These are phyloP conservation scores for Coemansia sp. DNA, from an alignment of 192 early-diverging fungal genomes.

Conservation along the genomic window DNA sequence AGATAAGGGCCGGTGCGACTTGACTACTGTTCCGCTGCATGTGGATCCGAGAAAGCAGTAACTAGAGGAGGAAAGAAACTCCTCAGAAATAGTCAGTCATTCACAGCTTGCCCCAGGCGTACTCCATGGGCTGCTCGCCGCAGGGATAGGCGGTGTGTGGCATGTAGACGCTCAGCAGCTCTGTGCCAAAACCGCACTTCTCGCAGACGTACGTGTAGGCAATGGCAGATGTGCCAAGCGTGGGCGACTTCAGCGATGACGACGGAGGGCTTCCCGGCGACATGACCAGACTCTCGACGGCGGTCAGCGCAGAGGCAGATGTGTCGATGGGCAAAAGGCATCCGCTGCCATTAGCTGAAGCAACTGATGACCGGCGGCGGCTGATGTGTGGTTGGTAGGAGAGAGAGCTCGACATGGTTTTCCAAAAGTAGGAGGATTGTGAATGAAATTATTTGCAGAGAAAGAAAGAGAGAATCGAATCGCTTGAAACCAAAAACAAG, in stretches of 20 bases:
- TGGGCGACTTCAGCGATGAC: conserved; percentile 18
- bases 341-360: conserved; percentile 1
- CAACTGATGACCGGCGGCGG: conserved; percentile 40
- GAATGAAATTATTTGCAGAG: too few species aligned
- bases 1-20: too few species aligned
- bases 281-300: neutral
- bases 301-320: neutral
- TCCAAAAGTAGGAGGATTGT: too few species aligned
- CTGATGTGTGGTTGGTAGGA: conserved; percentile 46
- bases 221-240: conserved; percentile 12
- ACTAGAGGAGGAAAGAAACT: conserved; percentile 4
- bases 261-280: conserved; percentile 9
- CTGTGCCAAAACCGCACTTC: conserved; percentile 48
- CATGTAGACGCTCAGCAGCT: conserved; percentile 48
- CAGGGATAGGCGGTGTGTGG: conserved; percentile 48
- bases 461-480: too few species aligned
- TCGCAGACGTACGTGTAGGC: conserved; percentile 42
- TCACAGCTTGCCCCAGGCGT: conserved; percentile 38
- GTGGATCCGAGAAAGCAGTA: too few species aligned
- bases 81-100: too few species aligned
- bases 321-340: neutral
- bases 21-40: too few species aligned
- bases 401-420: conserved; percentile 19
- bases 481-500: too few species aligned
- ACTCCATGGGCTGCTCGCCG: conserved; percentile 21